These are phyloP conservation scores for Neurospora terricola DNA, from an alignment of 495 filamentous ascomycete genomes.

Conservation along the genomic window DNA sequence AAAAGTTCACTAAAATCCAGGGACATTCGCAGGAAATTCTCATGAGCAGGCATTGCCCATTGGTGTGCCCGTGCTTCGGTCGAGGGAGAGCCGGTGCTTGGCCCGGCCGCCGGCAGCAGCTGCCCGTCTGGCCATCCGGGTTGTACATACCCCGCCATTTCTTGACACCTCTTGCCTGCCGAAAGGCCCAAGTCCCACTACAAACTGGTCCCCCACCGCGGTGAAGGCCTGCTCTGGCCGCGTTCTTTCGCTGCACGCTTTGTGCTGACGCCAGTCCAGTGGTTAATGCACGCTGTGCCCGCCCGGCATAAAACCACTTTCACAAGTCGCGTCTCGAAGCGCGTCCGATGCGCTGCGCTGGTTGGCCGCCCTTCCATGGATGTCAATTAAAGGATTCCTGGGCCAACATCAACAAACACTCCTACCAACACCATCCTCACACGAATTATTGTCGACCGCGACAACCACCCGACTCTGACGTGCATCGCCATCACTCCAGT, in stretches of 20 bases:
- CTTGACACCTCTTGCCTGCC: not conserved
- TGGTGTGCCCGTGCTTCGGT: not conserved
- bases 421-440: not conserved
- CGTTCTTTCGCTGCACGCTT: not conserved
- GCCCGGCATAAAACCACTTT: not conserved
- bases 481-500: not conserved
- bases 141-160: not conserved
- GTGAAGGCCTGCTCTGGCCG: not conserved
- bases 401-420: constrained; percentile 1
- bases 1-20: not conserved
- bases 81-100: not conserved
- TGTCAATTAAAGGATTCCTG: not conserved
- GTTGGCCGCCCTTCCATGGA: constrained; percentile 1
- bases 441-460: not conserved
- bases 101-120: not conserved
- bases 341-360: constrained; percentile 1
- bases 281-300: not conserved
- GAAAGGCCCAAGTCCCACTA: not conserved
- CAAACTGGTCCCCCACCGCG: not conserved
- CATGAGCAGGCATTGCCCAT: not conserved
- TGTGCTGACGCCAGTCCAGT: not conserved
- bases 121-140: not conserved
- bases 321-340: constrained; percentile 6
- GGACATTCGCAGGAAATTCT: not conserved
- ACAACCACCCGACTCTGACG: not conserved